Conservation (phyloP, 2,329 filamentous ascomycete genomes). For the Aspergillus ochraceus region DNA sequence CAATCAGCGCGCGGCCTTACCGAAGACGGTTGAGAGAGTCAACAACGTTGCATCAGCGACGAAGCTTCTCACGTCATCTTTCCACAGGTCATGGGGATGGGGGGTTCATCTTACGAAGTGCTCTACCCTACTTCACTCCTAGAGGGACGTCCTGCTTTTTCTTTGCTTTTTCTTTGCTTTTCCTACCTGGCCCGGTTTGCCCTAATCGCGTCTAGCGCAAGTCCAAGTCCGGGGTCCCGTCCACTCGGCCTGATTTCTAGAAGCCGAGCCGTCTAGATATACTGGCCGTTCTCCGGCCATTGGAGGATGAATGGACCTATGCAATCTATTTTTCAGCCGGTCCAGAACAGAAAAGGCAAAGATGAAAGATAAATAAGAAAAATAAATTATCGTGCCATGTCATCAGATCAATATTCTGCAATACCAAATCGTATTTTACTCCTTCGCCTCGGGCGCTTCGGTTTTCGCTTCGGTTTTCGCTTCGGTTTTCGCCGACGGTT, state of each 20-base stretch:
- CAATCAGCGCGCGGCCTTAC: slow-evolving; percentile 37
- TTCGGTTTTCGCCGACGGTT: slow-evolving; percentile 41
- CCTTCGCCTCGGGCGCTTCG: slow-evolving; percentile 10
- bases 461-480: slow-evolving; percentile 24
- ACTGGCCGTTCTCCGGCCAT: no score
- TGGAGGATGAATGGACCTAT: no score
- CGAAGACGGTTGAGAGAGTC: slow-evolving; percentile 24
- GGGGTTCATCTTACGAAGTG: neutral
- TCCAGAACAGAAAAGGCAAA: no score
- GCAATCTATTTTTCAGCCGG: no score
- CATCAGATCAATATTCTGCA: neutral
- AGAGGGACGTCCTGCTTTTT: no score
- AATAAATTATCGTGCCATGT: neutral
- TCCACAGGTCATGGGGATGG: neutral
- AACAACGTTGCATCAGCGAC: neutral
- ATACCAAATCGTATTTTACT: neutral
- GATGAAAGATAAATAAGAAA: no score
- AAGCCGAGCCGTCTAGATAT: no score
- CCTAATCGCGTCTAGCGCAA: no score
- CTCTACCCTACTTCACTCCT: neutral
- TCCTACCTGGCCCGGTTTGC: no score
- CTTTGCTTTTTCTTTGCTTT: no score
- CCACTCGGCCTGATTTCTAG: no score
- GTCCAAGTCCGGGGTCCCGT: no score
- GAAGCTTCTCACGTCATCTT: neutral